Conservation (phyloP, 192 early-diverging fungal genomes). For the Funneliformis geosporum region DNA sequence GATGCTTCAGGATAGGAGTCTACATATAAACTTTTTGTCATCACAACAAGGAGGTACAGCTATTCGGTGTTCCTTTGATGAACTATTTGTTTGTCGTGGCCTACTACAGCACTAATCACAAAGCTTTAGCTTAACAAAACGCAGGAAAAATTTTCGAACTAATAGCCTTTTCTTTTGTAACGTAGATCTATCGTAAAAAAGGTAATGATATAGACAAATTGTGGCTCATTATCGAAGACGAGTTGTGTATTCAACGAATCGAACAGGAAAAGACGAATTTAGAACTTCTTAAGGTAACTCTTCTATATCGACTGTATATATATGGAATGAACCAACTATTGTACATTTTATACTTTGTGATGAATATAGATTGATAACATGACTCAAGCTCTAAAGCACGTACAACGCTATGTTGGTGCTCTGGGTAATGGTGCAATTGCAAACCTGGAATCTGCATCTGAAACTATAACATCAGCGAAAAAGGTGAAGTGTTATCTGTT, state of each 20-base stretch:
- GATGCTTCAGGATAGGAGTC: no score
- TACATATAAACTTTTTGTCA: no score
- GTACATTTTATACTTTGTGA: not conserved
- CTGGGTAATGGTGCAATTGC: constrained; percentile 15
- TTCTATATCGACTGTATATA: not conserved
- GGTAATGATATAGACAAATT: not conserved
- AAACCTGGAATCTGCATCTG: constrained; percentile 7
- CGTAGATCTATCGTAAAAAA: no score
- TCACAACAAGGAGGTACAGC: no score
- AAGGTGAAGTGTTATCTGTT: no score
- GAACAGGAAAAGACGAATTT: constrained; percentile 5
- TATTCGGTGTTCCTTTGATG: no score
- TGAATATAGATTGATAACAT: constrained; percentile 6
- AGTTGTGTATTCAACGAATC: not conserved
- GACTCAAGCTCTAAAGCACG: constrained; percentile 6
- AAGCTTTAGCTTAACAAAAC: not conserved
- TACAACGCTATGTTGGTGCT: constrained; percentile 5
- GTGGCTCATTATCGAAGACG: not conserved
- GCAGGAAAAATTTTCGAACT: no score
- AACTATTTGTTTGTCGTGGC: no score
- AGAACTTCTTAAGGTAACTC: not conserved
- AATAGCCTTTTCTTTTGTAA: no score
- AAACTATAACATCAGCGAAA: no score
- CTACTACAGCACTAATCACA: no score
- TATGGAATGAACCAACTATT: not conserved